Conservation (phyloP, 2,329 filamentous ascomycete genomes). For the Xylaria sp. region DNA sequence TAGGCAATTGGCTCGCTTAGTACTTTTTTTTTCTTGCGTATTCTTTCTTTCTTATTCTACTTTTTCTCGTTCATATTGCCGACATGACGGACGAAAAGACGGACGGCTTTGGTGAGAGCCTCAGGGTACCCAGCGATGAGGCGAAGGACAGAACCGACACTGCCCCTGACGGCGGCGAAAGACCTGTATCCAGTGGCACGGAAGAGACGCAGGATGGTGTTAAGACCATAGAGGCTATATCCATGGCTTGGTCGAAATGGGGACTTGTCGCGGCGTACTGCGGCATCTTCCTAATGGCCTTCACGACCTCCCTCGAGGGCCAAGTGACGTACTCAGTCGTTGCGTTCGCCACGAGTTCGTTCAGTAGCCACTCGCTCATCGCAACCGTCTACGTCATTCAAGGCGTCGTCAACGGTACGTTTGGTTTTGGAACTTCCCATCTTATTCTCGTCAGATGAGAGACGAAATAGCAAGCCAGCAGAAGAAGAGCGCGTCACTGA, state of each 20-base stretch:
- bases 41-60: background rate
- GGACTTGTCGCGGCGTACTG: constrained; percentile 48
- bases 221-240: constrained; percentile 50
- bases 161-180: background rate
- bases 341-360: constrained; percentile 57
- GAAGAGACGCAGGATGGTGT: constrained; percentile 48
- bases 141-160: background rate
- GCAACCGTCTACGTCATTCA: constrained; percentile 38
- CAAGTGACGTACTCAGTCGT: constrained; percentile 71
- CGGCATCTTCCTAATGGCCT: constrained; percentile 68
- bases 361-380: constrained; percentile 40
- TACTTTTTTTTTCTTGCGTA: background rate
- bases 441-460: background rate
- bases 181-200: constrained; percentile 1
- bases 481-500: constrained; percentile 5
- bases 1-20: background rate
- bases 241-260: constrained; percentile 49
- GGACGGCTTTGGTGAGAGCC: background rate
- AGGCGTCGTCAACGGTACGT: constrained; percentile 36
- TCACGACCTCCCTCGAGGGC: constrained; percentile 73
- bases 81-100: constrained; percentile 24
- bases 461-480: background rate
- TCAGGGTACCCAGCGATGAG: constrained; percentile 12
- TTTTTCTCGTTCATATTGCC: background rate
- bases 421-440: background rate